Conservation (phyloP, 352 stramenopile genomes). For the Phytopythium montanum region DNA sequence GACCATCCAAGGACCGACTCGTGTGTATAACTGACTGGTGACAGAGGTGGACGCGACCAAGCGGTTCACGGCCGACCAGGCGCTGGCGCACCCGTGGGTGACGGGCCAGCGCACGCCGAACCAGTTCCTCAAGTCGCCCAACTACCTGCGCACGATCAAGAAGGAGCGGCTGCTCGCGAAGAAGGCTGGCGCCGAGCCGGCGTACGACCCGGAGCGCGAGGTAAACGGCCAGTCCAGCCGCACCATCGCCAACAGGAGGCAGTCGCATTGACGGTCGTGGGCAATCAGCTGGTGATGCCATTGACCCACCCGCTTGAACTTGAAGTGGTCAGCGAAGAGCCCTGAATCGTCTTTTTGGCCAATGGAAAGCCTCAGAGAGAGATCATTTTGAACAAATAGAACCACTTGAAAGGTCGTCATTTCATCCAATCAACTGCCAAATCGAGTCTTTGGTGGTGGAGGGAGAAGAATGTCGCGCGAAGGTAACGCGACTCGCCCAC, state of each 20-base stretch:
- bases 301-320: neutral
- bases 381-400: neutral
- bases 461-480: conserved; percentile 6
- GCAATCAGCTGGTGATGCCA: too few species aligned
- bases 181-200: conserved; percentile 24
- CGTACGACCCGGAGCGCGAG: conserved; percentile 14
- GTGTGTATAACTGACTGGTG: neutral
- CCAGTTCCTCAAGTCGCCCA: conserved; percentile 85
- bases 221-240: conserved; percentile 10
- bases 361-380: neutral
- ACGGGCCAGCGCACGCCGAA: conserved; percentile 82
- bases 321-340: neutral
- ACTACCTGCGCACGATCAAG: conserved; percentile 83
- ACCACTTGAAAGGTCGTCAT: neutral
- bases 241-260: conserved; percentile 49
- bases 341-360: neutral
- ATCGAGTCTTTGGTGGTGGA: neutral
- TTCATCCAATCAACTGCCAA: neutral
- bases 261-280: conserved; percentile 68
- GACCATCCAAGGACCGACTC: neutral
- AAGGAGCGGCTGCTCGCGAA: conserved; percentile 48
- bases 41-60: conserved; percentile 75
- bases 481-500: conserved; percentile 1
- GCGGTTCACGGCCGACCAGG: conserved; percentile 80
- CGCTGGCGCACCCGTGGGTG: conserved; percentile 82